A percentile compares a stretch with the other conserved stretches of the same genome.
Conservation (phyloP, 306 rosid species). For the Vigna unguiculata region DNA sequence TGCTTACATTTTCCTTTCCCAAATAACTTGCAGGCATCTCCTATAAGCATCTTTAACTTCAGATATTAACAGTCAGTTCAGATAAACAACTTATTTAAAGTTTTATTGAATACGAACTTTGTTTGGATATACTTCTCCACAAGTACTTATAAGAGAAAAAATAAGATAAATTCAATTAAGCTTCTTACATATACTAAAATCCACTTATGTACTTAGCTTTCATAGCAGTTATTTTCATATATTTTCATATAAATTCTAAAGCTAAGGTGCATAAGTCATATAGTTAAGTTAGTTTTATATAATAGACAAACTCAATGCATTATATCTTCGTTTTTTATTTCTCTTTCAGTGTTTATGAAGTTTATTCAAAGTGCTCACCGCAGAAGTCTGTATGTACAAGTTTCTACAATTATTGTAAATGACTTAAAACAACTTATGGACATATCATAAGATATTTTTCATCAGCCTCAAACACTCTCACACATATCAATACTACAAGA, state of each 20-base stretch:
- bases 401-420: neutral
- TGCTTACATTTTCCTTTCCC: neutral
- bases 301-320: neutral
- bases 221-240: neutral
- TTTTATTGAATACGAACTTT: neutral
- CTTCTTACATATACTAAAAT: neutral
- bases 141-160: neutral
- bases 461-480: neutral
- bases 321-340: neutral
- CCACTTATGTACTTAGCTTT: neutral
- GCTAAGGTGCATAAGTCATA: neutral
- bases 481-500: neutral
- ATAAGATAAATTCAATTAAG: neutral
- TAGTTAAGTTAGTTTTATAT: neutral
- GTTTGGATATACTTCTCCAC: neutral
- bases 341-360: neutral
- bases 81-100: neutral
- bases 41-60: neutral
- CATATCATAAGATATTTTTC: neutral
- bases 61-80: neutral
- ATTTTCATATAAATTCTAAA: neutral
- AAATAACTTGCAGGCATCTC: constrained; percentile 7
- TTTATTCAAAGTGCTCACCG: neutral
- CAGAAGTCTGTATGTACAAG: neutral
- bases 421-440: neutral